Evolutionary conservation across 306 rosid species (phyloP), one percentile per base, ranked within the genome.

Genomic region (Mucuna pruriens): DNA sequence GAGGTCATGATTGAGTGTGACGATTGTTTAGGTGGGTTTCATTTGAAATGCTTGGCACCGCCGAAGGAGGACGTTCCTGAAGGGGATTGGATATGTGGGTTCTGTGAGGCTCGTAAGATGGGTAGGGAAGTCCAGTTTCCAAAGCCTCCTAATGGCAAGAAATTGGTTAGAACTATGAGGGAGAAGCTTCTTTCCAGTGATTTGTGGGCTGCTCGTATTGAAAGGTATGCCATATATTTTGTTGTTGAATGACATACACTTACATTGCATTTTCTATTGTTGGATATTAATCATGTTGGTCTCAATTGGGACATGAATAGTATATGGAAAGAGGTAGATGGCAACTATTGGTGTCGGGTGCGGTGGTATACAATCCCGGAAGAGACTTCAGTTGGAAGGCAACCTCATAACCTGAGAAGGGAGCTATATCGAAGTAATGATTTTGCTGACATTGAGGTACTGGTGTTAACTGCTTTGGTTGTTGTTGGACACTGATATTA

Each of bases 361-460:
- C 89, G 93, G 34, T 95, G 97, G 98, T 95, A 89, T 84, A 78
- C 80, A 36, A 95, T 95, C 69, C 99, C 99, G 5, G 96, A 93
- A 76, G 99, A 91, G 93, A 95, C 97, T 74, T 85, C 92, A 12
- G 83, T 83, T 57, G 99, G 99, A 75, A 83, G 99, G 82, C 99
- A 95, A 54, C 82, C 99, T 0, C 99, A 93, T 87, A 95, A 91
- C 81, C 86, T 95, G 85, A 82, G 87, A 78, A 90, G 98, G 85
- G 99, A 95, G 91, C 87, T 95, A 36, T 95, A 95, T 85, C 87
- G 83, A 19, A 85, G 98, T 3, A 95, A 91, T 55, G 99, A 95
- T 48, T 89, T 84, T 79, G 88, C 98, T 31, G 94, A 90, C 74
- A 91, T 93, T 60, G 99, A 95, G 99, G 99, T 93, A 60, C 68